Evolutionary conservation across 352 stramenopile species (phyloP).

Genomic region (Pythium sp.): DNA sequence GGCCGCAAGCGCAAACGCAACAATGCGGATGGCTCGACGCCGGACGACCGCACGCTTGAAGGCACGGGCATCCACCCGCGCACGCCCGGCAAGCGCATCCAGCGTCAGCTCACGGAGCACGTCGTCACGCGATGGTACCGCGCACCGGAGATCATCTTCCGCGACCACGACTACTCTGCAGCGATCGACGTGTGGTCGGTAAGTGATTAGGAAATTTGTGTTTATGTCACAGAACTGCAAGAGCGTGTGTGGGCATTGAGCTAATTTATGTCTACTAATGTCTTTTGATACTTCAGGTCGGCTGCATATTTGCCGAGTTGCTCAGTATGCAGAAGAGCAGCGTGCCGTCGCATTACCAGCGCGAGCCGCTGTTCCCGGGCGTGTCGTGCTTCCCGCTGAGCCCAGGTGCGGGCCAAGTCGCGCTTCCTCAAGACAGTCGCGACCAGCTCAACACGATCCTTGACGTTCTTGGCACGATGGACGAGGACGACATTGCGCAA

Average conservation of each 20-base stretch:
- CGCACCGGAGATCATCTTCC: slow-evolving; percentile 94
- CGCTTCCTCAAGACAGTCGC: slow-evolving; percentile 77
- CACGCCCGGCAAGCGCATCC: slow-evolving; percentile 72
- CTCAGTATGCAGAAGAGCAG: slow-evolving; percentile 96
- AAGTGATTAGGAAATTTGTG: slow-evolving; percentile 18
- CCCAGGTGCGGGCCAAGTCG: slow-evolving; percentile 68
- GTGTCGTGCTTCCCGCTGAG: slow-evolving; percentile 89
- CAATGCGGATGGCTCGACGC: slow-evolving; percentile 34
- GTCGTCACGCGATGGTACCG: slow-evolving; percentile 95
- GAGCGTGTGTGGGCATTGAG: not conserved
- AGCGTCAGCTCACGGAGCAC: slow-evolving; percentile 93
- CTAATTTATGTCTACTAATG: not conserved
- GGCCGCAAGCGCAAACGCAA: slow-evolving; percentile 47
- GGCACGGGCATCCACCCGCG: slow-evolving; percentile 65
- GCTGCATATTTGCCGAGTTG: slow-evolving; percentile 94
- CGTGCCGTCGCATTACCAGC: slow-evolving; percentile 92
- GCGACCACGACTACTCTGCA: slow-evolving; percentile 85
- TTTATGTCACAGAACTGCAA: not conserved
- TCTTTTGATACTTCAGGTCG: slow-evolving; percentile 49
- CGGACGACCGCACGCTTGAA: slow-evolving; percentile 60
- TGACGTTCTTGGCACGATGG: slow-evolving; percentile 86
- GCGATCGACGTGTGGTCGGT: slow-evolving; percentile 89
- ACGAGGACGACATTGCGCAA: slow-evolving; percentile 80
- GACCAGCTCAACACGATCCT: slow-evolving; percentile 88
- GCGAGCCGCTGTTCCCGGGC: slow-evolving; percentile 93